phyloP scores from a whole-genome alignment of 176 grass and related monocot genomes.

The Lolium rigidum region DNA sequence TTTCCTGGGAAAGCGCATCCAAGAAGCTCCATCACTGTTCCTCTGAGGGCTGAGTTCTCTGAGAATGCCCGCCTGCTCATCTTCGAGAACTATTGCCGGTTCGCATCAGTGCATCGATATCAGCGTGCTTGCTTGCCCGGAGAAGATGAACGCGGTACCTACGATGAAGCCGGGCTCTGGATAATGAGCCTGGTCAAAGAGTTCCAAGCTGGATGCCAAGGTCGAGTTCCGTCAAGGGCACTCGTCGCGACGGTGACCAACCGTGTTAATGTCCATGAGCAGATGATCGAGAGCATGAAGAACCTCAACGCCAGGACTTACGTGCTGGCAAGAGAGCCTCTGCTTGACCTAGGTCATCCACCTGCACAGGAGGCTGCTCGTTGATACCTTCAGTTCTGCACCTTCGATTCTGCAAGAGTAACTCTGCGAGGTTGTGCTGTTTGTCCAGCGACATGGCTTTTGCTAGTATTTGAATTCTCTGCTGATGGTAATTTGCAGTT shows the following conservation, averaged over 20 bases:
- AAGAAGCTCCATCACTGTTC: constrained; percentile 65
- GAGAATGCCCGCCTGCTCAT: constrained; percentile 91
- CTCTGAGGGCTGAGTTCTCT: constrained; percentile 56
- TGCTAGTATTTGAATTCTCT: not conserved
- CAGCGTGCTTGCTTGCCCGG: constrained; percentile 64
- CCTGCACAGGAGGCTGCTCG: constrained; percentile 62
- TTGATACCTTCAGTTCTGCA: constrained; percentile 9
- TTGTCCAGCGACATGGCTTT: not conserved
- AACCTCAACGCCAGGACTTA: constrained; percentile 81
- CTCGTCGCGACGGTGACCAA: constrained; percentile 78
- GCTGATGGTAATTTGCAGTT: not conserved
- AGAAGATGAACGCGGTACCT: constrained; percentile 91
- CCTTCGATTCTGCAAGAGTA: constrained; percentile 13
- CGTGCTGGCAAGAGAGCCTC: constrained; percentile 92
- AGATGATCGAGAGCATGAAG: constrained; percentile 88
- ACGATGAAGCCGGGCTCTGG: constrained; percentile 77
- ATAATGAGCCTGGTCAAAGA: constrained; percentile 90
- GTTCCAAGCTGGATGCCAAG: constrained; percentile 88
- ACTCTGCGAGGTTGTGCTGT: not conserved
- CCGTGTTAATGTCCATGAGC: constrained; percentile 82
- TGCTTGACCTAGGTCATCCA: constrained; percentile 75
- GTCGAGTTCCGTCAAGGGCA: constrained; percentile 83
- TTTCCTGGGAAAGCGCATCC: constrained; percentile 81
- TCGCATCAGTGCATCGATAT: constrained; percentile 91
- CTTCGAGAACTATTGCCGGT: constrained; percentile 92